Conservation (phyloP, 495 filamentous ascomycete genomes). For the Elaphomyces granulatus region DNA sequence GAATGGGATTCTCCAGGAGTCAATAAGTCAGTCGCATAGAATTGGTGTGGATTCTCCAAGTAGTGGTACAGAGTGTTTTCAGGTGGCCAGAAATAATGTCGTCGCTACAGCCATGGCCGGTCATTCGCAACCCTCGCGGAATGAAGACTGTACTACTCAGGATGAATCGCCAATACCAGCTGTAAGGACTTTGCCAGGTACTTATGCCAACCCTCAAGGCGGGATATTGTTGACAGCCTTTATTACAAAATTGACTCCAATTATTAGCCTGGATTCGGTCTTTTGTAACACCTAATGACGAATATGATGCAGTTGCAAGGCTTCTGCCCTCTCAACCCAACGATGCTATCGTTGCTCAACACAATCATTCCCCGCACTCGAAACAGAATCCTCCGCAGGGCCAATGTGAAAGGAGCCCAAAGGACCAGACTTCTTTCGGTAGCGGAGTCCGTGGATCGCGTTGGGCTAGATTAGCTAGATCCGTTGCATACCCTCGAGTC, state of each 20-base stretch:
- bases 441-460: conserved; percentile 34
- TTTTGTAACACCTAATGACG: conserved; percentile 27
- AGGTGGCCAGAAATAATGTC: too few species aligned
- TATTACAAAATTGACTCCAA: too few species aligned
- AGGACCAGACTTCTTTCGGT: conserved; percentile 9
- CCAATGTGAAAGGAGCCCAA: conserved; percentile 13
- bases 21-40: too few species aligned
- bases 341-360: conserved; percentile 41
- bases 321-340: conserved; percentile 33
- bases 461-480: conserved; percentile 45
- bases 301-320: conserved; percentile 17
- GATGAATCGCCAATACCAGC: conserved; percentile 1
- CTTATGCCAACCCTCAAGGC: conserved; percentile 2
- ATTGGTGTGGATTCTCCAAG: too few species aligned
- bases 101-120: background rate
- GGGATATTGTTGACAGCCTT: too few species aligned
- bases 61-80: too few species aligned
- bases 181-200: conserved; percentile 25
- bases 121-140: background rate
- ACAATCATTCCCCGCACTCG: conserved; percentile 40
- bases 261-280: conserved; percentile 40
- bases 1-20: too few species aligned
- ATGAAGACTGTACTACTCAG: background rate
- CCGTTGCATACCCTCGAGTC: conserved; percentile 37
- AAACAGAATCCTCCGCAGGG: conserved; percentile 16